Base-by-base conservation (phyloP, 768 basidiomycete species). In the Phlegmacium glaucopus region DNA sequence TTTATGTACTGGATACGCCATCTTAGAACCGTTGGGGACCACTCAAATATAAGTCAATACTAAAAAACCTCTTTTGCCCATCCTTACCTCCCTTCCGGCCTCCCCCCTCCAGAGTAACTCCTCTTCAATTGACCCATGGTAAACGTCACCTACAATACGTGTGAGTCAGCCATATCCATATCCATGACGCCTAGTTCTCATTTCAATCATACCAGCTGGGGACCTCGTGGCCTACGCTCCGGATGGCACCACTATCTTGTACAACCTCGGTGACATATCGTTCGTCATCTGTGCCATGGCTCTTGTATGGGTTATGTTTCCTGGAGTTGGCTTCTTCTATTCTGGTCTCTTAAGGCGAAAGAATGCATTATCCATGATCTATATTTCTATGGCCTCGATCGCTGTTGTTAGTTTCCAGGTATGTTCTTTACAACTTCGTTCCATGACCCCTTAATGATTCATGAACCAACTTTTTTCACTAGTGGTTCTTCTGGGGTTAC, bases 401-500 rank as follows among this genome's bases (percentile, higher is more conserved):
- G 93, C 84, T 0, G 78, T 88, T 56, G 88, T 92, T 27, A 85
- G 85, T 4, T 92, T 93, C 71, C 87, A 92, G 75, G 90, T 90
- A 51, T 49, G 7, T 18, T 1, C 13, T 41, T 22, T 39, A 28
- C 6, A 3, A 11, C n/a, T n/a, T n/a, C n/a, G n/a, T n/a, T n/a
- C n/a, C n/a, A n/a, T n/a, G n/a, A n/a, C n/a, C n/a, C n/a, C n/a
- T 9, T 17, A 2, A n/a, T 16, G 34, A 25, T n/a, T 40, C 34
- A 22, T 4, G 7, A 25, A 28, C 9, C 30, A 53, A 60, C 29
- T n/a, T n/a, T n/a, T n/a, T n/a, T n/a, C 50, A 50, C 12, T 54
- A 93, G 86, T 94, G 92, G 92, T 94, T 92, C 74, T 94, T 95
- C 76, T 96, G 94, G 94, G 94, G 94, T 2, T 97, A 78, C 70